Percentiles rank a stretch among this genome's conserved stretches.
Evolutionary conservation across 2,329 filamentous ascomycete genomes (phyloP).

Genomic region (Endothia cerciana): DNA sequence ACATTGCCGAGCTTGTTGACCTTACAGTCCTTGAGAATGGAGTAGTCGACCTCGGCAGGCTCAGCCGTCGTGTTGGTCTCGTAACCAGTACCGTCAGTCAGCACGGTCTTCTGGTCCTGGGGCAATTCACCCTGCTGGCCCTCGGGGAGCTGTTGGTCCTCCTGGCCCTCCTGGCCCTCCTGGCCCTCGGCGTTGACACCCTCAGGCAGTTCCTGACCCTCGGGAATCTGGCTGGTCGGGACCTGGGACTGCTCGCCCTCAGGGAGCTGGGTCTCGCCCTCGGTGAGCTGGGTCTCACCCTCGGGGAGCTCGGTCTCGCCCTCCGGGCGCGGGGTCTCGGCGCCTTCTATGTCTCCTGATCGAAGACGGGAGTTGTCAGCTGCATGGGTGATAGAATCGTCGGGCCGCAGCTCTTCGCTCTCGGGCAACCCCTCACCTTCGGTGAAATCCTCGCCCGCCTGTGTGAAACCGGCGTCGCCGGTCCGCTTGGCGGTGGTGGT

Average conservation of each 20-base stretch:
- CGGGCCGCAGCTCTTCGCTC: constrained; percentile 24
- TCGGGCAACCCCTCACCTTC: constrained; percentile 18
- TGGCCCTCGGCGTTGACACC: constrained; percentile 7
- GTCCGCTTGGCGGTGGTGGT: constrained; percentile 15
- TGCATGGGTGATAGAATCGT: constrained; percentile 29
- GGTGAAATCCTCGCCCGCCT: constrained; percentile 1
- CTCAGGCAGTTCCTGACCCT: constrained; percentile 24
- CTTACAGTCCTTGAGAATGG: constrained; percentile 55
- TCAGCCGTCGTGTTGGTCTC: constrained; percentile 35
- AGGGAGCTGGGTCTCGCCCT: constrained; percentile 8
- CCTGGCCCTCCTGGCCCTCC: constrained; percentile 11
- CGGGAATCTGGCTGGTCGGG: constrained; percentile 17
- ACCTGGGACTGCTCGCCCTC: constrained; percentile 17
- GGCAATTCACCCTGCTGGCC: constrained; percentile 18
- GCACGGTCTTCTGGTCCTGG: constrained; percentile 25
- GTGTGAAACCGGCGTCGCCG: constrained; percentile 6
- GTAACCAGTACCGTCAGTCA: constrained; percentile 25
- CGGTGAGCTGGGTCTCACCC: background rate
- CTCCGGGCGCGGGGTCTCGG: constrained; percentile 1
- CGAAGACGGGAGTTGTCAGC: constrained; percentile 26
- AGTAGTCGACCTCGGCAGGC: constrained; percentile 47
- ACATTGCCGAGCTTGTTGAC: constrained; percentile 65
- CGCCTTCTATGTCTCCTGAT: constrained; percentile 8
- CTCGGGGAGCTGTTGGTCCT: constrained; percentile 19
- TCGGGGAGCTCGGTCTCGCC: background rate